Percentiles rank a stretch among this genome's conserved stretches.
Conservation (phyloP, 1,284 basidiomycete species). For the Leccinum griseonigrum region DNA sequence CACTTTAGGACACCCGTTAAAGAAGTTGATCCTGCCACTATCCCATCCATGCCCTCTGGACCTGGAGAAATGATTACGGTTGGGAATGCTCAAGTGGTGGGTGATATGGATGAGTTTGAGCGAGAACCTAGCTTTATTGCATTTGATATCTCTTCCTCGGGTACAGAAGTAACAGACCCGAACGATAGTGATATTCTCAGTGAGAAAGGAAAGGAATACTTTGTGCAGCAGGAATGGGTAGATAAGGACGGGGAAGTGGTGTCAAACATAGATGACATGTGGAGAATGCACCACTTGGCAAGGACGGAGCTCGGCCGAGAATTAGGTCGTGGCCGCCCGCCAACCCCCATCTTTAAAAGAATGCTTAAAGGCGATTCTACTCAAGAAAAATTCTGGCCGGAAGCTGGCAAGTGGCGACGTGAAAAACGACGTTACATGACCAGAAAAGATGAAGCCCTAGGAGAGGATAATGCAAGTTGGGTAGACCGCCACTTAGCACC, state of each 20-base stretch:
- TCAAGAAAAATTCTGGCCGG: not conserved
- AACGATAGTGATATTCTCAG: not conserved
- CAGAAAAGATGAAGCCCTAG: not conserved
- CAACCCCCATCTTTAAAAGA: not conserved
- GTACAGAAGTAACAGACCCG: fast-evolving
- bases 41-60: too few relatives aligned
- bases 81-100: too few relatives aligned
- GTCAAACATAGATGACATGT: not conserved
- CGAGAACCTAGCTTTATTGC: not conserved
- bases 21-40: too few relatives aligned
- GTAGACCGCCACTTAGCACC: not conserved
- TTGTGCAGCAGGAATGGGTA: not conserved
- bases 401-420: not conserved
- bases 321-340: not conserved
- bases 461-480: not conserved
- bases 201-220: not conserved
- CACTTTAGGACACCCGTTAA: too few relatives aligned
- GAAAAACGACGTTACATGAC: not conserved
- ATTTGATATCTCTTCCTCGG: not conserved
- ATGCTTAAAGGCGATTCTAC: not conserved
- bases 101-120: too few relatives aligned
- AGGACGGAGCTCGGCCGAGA: not conserved
- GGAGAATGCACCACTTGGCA: not conserved
- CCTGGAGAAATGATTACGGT: too few relatives aligned
- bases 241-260: not conserved